Evolutionary conservation across 805 yeast genomes (phyloP).

Genomic region (Kazachstania viticola): DNA sequence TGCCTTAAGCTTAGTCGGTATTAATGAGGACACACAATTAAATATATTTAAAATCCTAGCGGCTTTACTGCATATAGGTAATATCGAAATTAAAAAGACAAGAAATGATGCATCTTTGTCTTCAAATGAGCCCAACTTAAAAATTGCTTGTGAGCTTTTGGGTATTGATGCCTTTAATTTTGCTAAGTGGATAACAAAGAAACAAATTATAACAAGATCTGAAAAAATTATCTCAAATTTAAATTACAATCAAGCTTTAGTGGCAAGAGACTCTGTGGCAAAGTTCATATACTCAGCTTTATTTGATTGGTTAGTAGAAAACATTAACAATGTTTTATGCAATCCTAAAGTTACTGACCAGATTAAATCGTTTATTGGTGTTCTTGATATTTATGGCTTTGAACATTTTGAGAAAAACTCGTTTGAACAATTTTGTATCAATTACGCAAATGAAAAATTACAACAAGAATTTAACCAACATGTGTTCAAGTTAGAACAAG

Average conservation of each 20-base stretch:
- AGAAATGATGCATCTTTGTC: slow-evolving; percentile 72
- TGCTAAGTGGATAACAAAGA: slow-evolving; percentile 86
- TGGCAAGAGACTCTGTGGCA: slow-evolving; percentile 94
- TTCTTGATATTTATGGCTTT: slow-evolving; percentile 92
- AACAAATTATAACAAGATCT: slow-evolving; percentile 83
- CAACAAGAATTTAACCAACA: slow-evolving; percentile 97
- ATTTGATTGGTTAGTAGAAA: slow-evolving; percentile 89
- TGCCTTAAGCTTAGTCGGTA: slow-evolving; percentile 73
- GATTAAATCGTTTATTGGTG: slow-evolving; percentile 77
- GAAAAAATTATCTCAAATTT: slow-evolving; percentile 83
- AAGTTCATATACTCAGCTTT: slow-evolving; percentile 85
- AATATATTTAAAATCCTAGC: slow-evolving; percentile 72
- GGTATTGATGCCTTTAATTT: slow-evolving; percentile 66
- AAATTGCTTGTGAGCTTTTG: slow-evolving; percentile 71
- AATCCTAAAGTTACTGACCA: slow-evolving; percentile 53
- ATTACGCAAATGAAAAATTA: slow-evolving; percentile 91
- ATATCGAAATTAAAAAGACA: slow-evolving; percentile 74
- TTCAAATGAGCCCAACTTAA: slow-evolving; percentile 77
- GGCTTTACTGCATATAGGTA: slow-evolving; percentile 86
- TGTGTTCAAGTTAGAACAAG: slow-evolving; percentile 93
- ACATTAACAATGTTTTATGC: slow-evolving; percentile 72
- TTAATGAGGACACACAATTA: slow-evolving; percentile 43
- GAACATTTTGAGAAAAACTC: slow-evolving; percentile 92
- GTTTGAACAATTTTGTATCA: slow-evolving; percentile 94
- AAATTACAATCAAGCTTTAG: slow-evolving; percentile 72